Conservation (phyloP, 2,329 filamentous ascomycete genomes). For the Fusarium sororula region DNA sequence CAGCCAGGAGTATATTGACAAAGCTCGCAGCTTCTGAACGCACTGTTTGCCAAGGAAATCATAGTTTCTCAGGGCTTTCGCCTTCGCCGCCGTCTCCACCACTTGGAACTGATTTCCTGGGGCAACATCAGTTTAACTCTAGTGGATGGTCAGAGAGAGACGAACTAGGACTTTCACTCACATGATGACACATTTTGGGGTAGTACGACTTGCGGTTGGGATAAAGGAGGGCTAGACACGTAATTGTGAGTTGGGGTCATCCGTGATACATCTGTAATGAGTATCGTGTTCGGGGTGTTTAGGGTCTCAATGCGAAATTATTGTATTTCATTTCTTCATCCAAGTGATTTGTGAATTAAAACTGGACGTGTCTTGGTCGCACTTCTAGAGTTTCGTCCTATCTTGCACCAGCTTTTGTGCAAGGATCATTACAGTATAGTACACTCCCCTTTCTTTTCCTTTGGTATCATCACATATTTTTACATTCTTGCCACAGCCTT, state of each 20-base stretch:
- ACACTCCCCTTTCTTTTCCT: conserved; percentile 27
- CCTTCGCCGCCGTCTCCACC: background rate
- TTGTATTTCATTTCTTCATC: background rate
- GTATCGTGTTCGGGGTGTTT: conserved; percentile 8
- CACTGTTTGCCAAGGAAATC: background rate
- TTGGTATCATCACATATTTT: background rate
- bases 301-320: background rate
- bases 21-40: conserved; percentile 61
- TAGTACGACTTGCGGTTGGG: conserved; percentile 4
- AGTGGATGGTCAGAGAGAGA: background rate
- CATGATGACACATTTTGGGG: conserved; percentile 1
- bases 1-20: conserved; percentile 75
- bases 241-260: conserved; percentile 29
- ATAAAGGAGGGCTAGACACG: conserved; percentile 5
- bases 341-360: background rate
- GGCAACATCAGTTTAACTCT: background rate
- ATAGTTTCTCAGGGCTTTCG: background rate
- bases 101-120: background rate
- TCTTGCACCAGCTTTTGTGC: conserved; percentile 34
- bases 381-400: conserved; percentile 3
- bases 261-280: conserved; percentile 15
- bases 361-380: conserved; percentile 2
- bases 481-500: conserved; percentile 50
- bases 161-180: background rate
- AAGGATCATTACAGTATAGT: conserved; percentile 46